These are phyloP conservation scores for Psilocybe cyanescens DNA, from an alignment of 768 basidiomycete species.

Conservation along the genomic window DNA sequence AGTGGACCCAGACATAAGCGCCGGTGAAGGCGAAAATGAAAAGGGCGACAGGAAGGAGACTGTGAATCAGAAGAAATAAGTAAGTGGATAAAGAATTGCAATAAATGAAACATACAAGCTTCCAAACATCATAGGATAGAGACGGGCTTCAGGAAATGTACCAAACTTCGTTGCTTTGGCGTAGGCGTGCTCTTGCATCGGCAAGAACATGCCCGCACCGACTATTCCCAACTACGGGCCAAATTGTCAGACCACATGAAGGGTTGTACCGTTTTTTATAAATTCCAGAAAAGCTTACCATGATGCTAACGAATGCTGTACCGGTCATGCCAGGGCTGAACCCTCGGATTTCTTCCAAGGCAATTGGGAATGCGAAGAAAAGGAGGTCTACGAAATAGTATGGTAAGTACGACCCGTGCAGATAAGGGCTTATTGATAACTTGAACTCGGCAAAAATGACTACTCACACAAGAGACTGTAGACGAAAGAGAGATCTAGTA, in stretches of 20 bases:
- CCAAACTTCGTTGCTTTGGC: conserved; percentile 34
- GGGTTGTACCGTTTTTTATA: not conserved
- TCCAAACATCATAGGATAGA: conserved; percentile 45
- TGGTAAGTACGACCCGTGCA: not conserved
- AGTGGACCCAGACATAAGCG: conserved; percentile 41
- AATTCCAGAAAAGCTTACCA: conserved; percentile 27
- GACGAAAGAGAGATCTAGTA: conserved; percentile 44
- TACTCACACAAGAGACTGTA: conserved; percentile 42
- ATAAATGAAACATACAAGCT: conserved; percentile 33
- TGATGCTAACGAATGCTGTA: conserved; percentile 47
- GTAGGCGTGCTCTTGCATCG: conserved; percentile 38
- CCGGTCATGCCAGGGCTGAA: conserved; percentile 44
- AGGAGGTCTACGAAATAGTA: conserved; percentile 31
- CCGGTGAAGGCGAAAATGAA: conserved; percentile 51
- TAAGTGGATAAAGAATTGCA: not conserved
- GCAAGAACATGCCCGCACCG: conserved; percentile 32
- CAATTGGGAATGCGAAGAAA: conserved; percentile 49
- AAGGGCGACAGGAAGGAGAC: conserved; percentile 41
- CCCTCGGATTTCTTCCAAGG: conserved; percentile 41
- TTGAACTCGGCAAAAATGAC: not conserved
- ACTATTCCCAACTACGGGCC: conserved; percentile 35
- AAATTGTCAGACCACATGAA: not conserved
- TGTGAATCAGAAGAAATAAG: conserved; percentile 10
- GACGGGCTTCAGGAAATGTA: conserved; percentile 45
- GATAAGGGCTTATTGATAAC: no score